Conservation (phyloP, 179 eudicot species). For the Beta corolliflora region DNA sequence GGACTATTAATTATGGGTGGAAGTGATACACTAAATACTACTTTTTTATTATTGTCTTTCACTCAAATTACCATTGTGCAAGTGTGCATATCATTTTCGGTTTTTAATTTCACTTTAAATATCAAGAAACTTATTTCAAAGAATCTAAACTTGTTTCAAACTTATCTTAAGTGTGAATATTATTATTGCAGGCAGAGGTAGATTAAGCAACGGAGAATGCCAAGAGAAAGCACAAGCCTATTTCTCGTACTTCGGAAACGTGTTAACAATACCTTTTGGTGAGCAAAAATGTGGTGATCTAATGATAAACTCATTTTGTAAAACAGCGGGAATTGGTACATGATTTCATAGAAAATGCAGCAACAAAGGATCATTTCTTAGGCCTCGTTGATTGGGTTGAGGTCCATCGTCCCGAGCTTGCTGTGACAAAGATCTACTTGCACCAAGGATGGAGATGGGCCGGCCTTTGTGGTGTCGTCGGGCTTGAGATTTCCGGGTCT, state of each 20-base stretch:
- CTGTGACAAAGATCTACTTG: constrained; percentile 39
- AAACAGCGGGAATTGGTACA: constrained; percentile 30
- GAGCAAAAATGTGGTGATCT: constrained; percentile 15
- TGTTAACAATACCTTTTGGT: constrained; percentile 42
- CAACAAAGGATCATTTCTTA: constrained; percentile 49
- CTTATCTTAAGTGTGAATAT: too few species aligned
- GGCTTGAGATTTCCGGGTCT: constrained; percentile 53
- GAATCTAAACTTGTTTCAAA: too few species aligned
- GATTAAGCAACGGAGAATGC: constrained; percentile 23
- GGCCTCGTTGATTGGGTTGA: constrained; percentile 69
- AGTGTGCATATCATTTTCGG: too few species aligned
- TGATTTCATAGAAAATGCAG: constrained; percentile 23
- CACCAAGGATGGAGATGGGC: constrained; percentile 37
- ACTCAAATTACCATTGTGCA: too few species aligned
- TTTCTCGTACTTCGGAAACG: constrained; percentile 47
- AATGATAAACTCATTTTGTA: constrained; percentile 22
- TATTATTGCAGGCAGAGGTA: neutral
- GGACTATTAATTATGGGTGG: too few species aligned
- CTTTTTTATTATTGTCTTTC: too few species aligned
- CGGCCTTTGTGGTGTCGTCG: constrained; percentile 51
- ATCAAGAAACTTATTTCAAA: too few species aligned
- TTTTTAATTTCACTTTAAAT: too few species aligned
- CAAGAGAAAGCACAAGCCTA: constrained; percentile 22
- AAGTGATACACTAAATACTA: too few species aligned
- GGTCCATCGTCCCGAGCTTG: constrained; percentile 46